These are phyloP conservation scores for Fomitopsis palustris DNA, from an alignment of 1,284 basidiomycete genomes.

Conservation along the genomic window DNA sequence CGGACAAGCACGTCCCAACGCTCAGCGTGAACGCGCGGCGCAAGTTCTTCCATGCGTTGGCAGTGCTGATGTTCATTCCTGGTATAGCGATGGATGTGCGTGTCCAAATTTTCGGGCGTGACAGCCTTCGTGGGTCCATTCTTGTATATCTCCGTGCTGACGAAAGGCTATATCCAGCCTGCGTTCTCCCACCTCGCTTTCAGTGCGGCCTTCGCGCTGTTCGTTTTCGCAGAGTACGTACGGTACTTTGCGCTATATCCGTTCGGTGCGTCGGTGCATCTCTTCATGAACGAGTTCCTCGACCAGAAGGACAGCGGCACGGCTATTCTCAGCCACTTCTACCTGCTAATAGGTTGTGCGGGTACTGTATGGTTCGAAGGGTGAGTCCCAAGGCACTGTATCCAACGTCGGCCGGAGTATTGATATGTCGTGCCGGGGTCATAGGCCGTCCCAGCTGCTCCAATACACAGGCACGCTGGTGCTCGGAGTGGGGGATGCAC, in stretches of 20 bases:
- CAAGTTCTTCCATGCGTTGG: conserved; percentile 96
- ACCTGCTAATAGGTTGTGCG: conserved; percentile 93
- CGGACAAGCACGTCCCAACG: conserved; percentile 86
- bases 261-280: conserved; percentile 89
- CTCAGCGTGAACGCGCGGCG: conserved; percentile 91
- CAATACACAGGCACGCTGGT: conserved; percentile 90
- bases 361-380: conserved; percentile 94
- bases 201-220: conserved; percentile 88
- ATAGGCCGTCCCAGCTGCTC: conserved; percentile 66
- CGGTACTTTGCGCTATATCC: conserved; percentile 99
- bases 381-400: conserved; percentile 37
- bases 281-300: conserved; percentile 97
- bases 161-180: conserved; percentile 51
- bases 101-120: conserved; percentile 18
- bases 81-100: conserved; percentile 90
- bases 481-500: conserved; percentile 91
- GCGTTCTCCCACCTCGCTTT: conserved; percentile 95
- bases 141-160: neutral
- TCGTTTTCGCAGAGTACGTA: conserved; percentile 95
- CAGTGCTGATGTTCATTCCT: conserved; percentile 95
- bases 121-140: neutral
- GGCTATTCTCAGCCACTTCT: conserved; percentile 96
- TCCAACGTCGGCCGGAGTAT: neutral
- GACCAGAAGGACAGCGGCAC: conserved; percentile 96
- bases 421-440: neutral